Percentiles rank a stretch among this genome's conserved stretches.
phyloP scores from a whole-genome alignment of 192 early-diverging fungal species.

The Coemansia sp. region DNA sequence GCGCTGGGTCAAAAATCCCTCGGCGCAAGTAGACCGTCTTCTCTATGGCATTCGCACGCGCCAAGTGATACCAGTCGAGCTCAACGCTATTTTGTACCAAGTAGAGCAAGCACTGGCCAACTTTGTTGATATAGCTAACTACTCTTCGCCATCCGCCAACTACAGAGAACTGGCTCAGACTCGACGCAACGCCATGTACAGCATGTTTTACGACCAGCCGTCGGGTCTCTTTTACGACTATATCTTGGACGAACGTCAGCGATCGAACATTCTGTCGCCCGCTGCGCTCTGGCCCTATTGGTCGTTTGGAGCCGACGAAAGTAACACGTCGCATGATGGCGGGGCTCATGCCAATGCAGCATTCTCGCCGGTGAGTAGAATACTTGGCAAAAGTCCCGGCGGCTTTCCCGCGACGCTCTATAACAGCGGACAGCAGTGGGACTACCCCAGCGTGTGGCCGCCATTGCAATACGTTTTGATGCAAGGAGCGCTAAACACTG shows the following conservation, averaged over 20 bases:
- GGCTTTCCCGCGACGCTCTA: conserved; percentile 63
- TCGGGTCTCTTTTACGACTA: conserved; percentile 61
- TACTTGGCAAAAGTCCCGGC: conserved; percentile 59
- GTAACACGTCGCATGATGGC: conserved; percentile 9
- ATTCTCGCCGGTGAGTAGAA: conserved; percentile 41
- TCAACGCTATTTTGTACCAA: conserved; percentile 71
- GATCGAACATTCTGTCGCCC: conserved; percentile 46
- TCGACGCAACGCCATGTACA: conserved; percentile 56
- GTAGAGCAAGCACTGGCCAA: conserved; percentile 27
- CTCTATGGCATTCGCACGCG: conserved; percentile 61
- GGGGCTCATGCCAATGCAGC: conserved; percentile 22
- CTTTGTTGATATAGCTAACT: conserved; percentile 1
- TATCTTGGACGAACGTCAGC: conserved; percentile 43
- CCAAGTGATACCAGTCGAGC: conserved; percentile 66
- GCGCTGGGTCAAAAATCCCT: conserved; percentile 59
- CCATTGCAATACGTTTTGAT: conserved; percentile 63
- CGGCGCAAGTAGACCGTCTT: conserved; percentile 21
- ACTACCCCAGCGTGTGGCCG: conserved; percentile 73
- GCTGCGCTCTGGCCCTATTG: conserved; percentile 69
- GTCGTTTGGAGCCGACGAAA: conserved; percentile 44
- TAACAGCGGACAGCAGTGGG: conserved; percentile 73
- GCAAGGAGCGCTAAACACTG: conserved; percentile 48
- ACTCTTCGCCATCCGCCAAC: background rate
- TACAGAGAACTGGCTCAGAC: conserved; percentile 33
- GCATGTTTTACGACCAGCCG: conserved; percentile 58